phyloP scores from a whole-genome alignment of 164 flowering plant species.

The Aristolochia contorta region DNA sequence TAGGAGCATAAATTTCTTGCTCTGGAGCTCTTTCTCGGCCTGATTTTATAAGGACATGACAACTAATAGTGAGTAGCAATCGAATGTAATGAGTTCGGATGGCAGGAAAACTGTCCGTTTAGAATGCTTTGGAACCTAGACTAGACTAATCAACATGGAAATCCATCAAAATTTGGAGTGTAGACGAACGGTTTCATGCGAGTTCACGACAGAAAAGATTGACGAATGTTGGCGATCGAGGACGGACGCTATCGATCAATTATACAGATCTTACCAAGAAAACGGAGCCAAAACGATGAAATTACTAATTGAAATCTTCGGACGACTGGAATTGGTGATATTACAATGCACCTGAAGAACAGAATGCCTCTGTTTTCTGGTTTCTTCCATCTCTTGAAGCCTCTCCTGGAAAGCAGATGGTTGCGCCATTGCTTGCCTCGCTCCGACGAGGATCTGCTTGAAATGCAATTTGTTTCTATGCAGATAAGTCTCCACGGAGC shows the following conservation, averaged over 20 bases:
- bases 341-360: slow-evolving; percentile 36
- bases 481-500: no score
- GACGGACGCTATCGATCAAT: background rate
- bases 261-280: no score
- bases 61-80: background rate
- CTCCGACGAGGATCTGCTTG: no score
- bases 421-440: slow-evolving; percentile 31
- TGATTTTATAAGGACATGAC: slow-evolving; percentile 7
- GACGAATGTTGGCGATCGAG: background rate
- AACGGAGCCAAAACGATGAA: no score
- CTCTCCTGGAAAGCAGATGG: slow-evolving; percentile 44
- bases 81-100: background rate
- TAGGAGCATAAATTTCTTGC: slow-evolving; percentile 25
- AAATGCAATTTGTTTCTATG: no score
- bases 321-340: no score
- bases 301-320: no score
- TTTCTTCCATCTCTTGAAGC: slow-evolving; percentile 43
- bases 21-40: slow-evolving; percentile 52
- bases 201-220: no score
- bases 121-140: no score
- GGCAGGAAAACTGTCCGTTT: background rate
- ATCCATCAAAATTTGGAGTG: no score
- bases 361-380: slow-evolving; percentile 41
- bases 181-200: no score
- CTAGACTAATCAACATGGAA: no score